These are phyloP conservation scores for Orbilia javanica DNA, from an alignment of 2,329 filamentous ascomycete genomes.

Conservation along the genomic window DNA sequence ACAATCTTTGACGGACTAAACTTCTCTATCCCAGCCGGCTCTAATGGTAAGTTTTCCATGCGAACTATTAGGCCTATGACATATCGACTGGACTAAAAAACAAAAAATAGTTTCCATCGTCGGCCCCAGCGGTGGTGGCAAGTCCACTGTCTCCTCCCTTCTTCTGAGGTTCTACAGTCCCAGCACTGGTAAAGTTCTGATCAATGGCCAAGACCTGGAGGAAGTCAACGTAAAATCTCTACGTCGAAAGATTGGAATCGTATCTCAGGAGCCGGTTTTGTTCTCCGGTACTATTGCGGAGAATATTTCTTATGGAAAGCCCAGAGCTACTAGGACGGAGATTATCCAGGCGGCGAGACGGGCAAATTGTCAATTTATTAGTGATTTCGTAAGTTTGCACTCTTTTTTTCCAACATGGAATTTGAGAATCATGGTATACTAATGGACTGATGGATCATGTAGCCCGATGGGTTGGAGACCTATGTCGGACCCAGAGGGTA, in stretches of 20 bases:
- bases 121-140: constrained; percentile 93
- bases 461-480: constrained; percentile 90
- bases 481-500: constrained; percentile 86
- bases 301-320: constrained; percentile 92
- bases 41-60: constrained; percentile 70
- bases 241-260: constrained; percentile 90
- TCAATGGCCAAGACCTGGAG: constrained; percentile 85
- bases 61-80: no score
- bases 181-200: constrained; percentile 79
- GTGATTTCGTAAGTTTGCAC: constrained; percentile 74
- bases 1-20: constrained; percentile 88
- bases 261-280: constrained; percentile 93
- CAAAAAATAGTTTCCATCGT: constrained; percentile 80
- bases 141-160: constrained; percentile 87
- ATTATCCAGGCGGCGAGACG: constrained; percentile 88
- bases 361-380: constrained; percentile 96
- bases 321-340: constrained; percentile 80
- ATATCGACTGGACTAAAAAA: constrained; percentile 2
- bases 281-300: constrained; percentile 87
- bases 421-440: neutral
- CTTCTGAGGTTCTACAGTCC: constrained; percentile 92
- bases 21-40: constrained; percentile 92
- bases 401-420: neutral
- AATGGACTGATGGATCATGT: neutral
- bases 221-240: constrained; percentile 94